phyloP scores from a whole-genome alignment of 179 eudicot species.

The Heliamphora ciliata region DNA sequence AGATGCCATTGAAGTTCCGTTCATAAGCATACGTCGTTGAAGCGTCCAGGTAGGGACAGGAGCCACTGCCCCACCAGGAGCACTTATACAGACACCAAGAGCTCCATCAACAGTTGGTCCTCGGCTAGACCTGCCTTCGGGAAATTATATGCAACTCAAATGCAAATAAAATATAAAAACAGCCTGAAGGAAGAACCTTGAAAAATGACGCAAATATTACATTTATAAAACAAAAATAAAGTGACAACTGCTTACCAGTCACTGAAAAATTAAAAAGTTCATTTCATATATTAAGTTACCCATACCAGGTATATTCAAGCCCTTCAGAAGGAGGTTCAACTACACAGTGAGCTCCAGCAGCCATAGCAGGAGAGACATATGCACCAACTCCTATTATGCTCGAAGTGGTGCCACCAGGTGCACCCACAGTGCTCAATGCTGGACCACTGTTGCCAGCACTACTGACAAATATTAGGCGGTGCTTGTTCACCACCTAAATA shows the following conservation, averaged over 20 bases:
- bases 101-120: slow-evolving; percentile 98
- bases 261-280: not conserved
- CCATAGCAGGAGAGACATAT: slow-evolving; percentile 99
- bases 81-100: slow-evolving; percentile 88
- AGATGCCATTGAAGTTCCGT: slow-evolving; percentile 99
- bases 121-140: slow-evolving; percentile 88
- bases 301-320: slow-evolving; percentile 92
- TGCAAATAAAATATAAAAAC: not conserved
- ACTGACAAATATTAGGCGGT: slow-evolving; percentile 71
- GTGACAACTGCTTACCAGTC: not conserved
- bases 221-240: not conserved
- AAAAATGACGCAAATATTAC: not conserved
- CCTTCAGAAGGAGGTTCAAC: slow-evolving; percentile 92
- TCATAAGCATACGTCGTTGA: slow-evolving; percentile 93
- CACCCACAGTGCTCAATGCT: slow-evolving; percentile 92
- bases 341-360: slow-evolving; percentile 88
- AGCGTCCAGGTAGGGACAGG: slow-evolving; percentile 99
- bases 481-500: slow-evolving; percentile 78
- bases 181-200: not conserved
- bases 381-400: slow-evolving; percentile 98
- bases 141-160: slow-evolving; percentile 10
- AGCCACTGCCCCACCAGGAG: slow-evolving; percentile 99
- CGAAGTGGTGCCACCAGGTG: slow-evolving; percentile 97
- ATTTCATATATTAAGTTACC: not conserved
- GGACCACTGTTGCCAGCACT: slow-evolving; percentile 99